These are phyloP conservation scores for Triticum timopheevii DNA, from an alignment of 176 grass and related monocot genomes.

Conservation along the genomic window DNA sequence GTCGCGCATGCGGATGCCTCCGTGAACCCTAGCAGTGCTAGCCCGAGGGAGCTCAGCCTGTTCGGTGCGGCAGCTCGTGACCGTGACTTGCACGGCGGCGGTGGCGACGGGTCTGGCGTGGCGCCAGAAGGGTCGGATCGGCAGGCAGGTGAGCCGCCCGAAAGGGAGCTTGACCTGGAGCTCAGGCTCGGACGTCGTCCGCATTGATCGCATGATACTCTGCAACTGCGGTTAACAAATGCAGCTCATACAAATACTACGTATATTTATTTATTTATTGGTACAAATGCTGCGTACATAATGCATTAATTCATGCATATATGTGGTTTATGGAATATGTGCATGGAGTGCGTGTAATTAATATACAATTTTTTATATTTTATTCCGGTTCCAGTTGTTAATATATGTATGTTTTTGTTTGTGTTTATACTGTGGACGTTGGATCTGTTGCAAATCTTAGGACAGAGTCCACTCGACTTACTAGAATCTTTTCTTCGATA, in stretches of 20 bases:
- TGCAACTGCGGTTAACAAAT: background rate
- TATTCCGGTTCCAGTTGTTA: background rate
- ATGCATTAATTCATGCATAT: conserved; percentile 9
- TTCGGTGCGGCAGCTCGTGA: conserved; percentile 20
- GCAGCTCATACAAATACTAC: background rate
- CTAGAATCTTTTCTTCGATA: background rate
- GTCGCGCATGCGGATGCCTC: background rate
- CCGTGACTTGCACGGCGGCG: conserved; percentile 17
- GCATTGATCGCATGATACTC: conserved; percentile 48
- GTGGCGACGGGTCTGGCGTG: background rate
- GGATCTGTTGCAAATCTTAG: background rate
- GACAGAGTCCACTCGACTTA: background rate
- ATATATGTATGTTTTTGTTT: conserved; percentile 1
- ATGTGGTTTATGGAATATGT: conserved; percentile 29
- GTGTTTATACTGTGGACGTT: background rate
- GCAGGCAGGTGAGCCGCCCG: conserved; percentile 23
- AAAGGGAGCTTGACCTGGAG: conserved; percentile 63
- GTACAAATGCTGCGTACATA: background rate
- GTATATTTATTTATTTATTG: background rate
- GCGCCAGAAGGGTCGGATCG: background rate
- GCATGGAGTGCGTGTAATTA: conserved; percentile 9
- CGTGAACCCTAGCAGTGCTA: conserved; percentile 25
- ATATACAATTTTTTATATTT: conserved; percentile 15
- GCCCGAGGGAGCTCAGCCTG: conserved; percentile 41
- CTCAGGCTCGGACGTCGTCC: conserved; percentile 56